phyloP scores from a whole-genome alignment of 2,329 filamentous ascomycete genomes.

The Eutypa lata region DNA sequence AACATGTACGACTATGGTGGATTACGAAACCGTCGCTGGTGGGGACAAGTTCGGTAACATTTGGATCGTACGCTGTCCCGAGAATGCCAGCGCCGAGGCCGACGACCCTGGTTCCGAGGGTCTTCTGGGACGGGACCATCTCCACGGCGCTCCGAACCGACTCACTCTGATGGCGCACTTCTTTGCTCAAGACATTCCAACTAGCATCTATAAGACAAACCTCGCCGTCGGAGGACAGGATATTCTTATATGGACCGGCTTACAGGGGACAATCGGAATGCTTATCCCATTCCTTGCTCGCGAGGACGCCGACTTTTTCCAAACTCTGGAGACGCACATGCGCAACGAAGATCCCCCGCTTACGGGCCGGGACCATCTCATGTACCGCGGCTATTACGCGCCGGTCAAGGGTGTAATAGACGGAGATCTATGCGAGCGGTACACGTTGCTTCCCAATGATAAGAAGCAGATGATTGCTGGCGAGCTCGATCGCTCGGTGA shows the following conservation, averaged over 20 bases:
- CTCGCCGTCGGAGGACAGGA: slow-evolving; percentile 90
- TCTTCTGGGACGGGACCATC: slow-evolving; percentile 83
- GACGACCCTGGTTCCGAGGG: slow-evolving; percentile 90
- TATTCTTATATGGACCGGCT: slow-evolving; percentile 86
- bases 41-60: slow-evolving; percentile 98
- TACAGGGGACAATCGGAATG: slow-evolving; percentile 92
- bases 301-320: slow-evolving; percentile 97
- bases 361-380: slow-evolving; percentile 89
- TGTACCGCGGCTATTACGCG: slow-evolving; percentile 93
- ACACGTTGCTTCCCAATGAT: slow-evolving; percentile 76
- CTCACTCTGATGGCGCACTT: slow-evolving; percentile 83
- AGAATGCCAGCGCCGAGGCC: slow-evolving; percentile 81
- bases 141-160: slow-evolving; percentile 84
- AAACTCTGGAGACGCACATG: slow-evolving; percentile 85
- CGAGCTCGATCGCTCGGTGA: slow-evolving; percentile 84
- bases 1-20: slow-evolving; percentile 86
- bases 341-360: slow-evolving; percentile 82
- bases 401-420: slow-evolving; percentile 97
- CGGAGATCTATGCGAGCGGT: slow-evolving; percentile 93
- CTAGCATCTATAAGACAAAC: slow-evolving; percentile 82
- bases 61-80: slow-evolving; percentile 84
- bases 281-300: slow-evolving; percentile 88
- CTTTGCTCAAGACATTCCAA: slow-evolving; percentile 89
- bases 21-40: slow-evolving; percentile 93
- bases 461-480: slow-evolving; percentile 94